Base-by-base conservation (phyloP, 2,329 filamentous ascomycete species). In the Zasmidium citrigriseum region DNA sequence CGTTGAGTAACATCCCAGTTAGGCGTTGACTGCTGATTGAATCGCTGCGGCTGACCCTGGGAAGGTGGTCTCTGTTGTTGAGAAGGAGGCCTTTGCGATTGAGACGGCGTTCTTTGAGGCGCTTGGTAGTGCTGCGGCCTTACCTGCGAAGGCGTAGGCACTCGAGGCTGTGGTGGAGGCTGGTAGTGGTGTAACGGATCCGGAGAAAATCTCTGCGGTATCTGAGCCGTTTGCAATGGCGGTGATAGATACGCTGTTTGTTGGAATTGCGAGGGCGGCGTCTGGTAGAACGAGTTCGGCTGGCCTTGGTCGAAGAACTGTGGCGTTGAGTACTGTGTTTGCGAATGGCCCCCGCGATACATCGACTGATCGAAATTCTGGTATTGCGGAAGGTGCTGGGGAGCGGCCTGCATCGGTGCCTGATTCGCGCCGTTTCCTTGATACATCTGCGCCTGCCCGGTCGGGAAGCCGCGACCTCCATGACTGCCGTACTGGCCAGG, bases 131-230 rank as follows among this genome's bases (percentile, higher is more conserved):
- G 55, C 24, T 52, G 47, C 5, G 27, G 46, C 11, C 29, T 25
- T 9, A 16, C 23, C 47, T 27, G 47, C 11, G 46, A 47, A 16
- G 45, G 57, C 10, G 52, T 27, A 16, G 29, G 21, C 29, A 58
- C 58, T 22, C 55, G 54, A 11, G 58, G 54, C 29, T 54, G 56
- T 10, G 61, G 55, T 22, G 59, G 59, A 21, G 29, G 34, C 44
- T 65, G 63, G 22, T 58, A 65, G 46, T 46, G 47, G 27, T 61
- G 62, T 38, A 61, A 46, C n/a, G 64, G 59, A 23, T 64, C 64
- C 4, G 61, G 64, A 5, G 64, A 64, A 24, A 62, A 64, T 20
- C 46, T 47, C 18, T 58, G 57, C 48, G 52, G 57, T 24, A 60
- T 50, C 4, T 24, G 38, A 3, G 41, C 52, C n/a, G 53, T 55